Evolutionary conservation across 306 rosid genomes (phyloP).

Genomic region (Malus asiatica): DNA sequence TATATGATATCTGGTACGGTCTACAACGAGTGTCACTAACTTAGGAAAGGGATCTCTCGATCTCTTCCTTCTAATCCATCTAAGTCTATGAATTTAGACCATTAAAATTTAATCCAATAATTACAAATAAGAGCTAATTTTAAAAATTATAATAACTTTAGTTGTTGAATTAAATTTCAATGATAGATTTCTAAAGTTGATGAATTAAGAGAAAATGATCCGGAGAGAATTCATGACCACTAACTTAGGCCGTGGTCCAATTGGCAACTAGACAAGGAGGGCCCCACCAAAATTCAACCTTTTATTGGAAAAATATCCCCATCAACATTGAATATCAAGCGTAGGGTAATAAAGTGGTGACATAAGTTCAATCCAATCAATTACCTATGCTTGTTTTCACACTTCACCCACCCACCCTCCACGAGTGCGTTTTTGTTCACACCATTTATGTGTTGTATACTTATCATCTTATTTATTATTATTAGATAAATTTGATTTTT

Average conservation of each 20-base stretch:
- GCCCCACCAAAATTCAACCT: neutral
- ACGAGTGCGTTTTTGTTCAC: no score
- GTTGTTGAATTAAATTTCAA: rapidly evolving
- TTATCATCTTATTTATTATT: no score
- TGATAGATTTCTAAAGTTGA: rapidly evolving
- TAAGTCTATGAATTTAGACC: no score
- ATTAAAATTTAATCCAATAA: no score
- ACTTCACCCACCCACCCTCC: no score
- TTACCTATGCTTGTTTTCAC: no score
- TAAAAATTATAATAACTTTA: no score
- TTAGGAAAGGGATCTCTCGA: no score
- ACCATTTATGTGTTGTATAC: no score
- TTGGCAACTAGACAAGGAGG: neutral
- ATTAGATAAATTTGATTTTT: no score
- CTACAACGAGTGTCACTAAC: no score
- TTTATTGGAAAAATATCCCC: neutral
- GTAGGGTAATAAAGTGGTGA: neutral
- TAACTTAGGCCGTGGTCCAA: neutral
- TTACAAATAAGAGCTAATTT: rapidly evolving
- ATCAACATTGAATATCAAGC: neutral
- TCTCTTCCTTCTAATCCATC: rapidly evolving
- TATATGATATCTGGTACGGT: no score
- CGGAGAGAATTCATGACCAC: rapidly evolving
- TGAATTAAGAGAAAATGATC: rapidly evolving
- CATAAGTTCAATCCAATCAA: neutral